Evolutionary conservation across 495 filamentous ascomycete species (phyloP), one percentile per base, ranked within the genome.

Genomic region (Penicillium odoratum): DNA sequence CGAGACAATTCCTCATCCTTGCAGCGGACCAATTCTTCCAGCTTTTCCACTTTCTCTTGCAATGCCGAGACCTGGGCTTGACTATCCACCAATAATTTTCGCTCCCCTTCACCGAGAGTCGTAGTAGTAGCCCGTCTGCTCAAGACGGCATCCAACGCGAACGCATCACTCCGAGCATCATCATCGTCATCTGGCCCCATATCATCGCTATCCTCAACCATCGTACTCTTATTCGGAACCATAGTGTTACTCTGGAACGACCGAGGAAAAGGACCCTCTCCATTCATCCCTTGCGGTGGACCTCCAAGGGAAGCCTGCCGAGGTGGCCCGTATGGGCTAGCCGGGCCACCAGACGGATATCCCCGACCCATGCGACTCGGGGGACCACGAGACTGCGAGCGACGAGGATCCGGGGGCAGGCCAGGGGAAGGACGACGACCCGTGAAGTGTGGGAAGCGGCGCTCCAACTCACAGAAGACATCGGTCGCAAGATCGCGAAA

Each of bases 141-240:
- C 61, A 59, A 69, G 63, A 63, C 79, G 61, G 74, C 76, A 67
- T 88, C 80, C 47, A 87, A 59, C 53, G 79, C 81, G 74, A 89
- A 88, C 33, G 86, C 77, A 72, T 88, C 85, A 59, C 81, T 82
- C 29, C 83, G 81, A 58, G 85, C 80, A 69, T 87, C 82, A 50
- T 75, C 76, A 54, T 89, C 85, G 55, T 88, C 88, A 18, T 85
- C 83, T 13, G 63, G 68, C 1, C 77, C 80, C 54, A 74, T 77
- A 63, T 92, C 88, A 59, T 95, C 93, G 59, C 96, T 94, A 71
- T 98, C 94, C 69, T 98, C 94, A 15, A 98, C 89, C 88, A 98
- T 92, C 0, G 92, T 98, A 63, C 93, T 95, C 73, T 98, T 98
- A 63, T 96, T 98, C 6, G 94, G 95, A 26, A 97, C 87, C 59